Conservation (phyloP, 305 asterid genomes). For the Fraxinus xanthoxyloides region DNA sequence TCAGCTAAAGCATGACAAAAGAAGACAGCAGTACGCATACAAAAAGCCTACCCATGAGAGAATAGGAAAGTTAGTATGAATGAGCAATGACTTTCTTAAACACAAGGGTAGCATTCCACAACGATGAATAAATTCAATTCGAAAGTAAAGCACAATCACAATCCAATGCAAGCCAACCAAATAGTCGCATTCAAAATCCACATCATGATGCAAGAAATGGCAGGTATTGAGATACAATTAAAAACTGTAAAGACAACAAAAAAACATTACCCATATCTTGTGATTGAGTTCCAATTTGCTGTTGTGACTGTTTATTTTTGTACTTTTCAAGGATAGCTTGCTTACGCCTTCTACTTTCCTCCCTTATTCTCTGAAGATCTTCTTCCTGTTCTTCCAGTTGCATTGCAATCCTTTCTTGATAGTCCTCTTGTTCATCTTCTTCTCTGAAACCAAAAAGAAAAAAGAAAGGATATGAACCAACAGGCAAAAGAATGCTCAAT, state of each 20-base stretch:
- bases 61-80: neutral
- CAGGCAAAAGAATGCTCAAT: neutral
- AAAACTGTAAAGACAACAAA: neutral
- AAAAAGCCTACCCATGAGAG: neutral
- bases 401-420: constrained; percentile 65
- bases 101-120: neutral
- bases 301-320: constrained; percentile 43
- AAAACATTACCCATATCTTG: constrained; percentile 37
- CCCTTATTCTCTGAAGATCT: constrained; percentile 85
- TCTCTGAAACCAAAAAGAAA: constrained; percentile 50
- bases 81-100: neutral
- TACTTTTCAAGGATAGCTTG: constrained; percentile 91
- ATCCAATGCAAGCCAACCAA: constrained; percentile 1
- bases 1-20: constrained; percentile 19
- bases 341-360: constrained; percentile 90
- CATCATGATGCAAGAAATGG: neutral
- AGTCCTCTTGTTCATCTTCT: constrained; percentile 68
- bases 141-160: constrained; percentile 3
- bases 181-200: neutral
- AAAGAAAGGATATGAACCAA: constrained; percentile 7
- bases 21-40: neutral
- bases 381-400: constrained; percentile 92
- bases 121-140: neutral
- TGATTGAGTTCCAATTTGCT: constrained; percentile 31
- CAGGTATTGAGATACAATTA: neutral